Evolutionary conservation across 345 rosid species (phyloP).

Genomic region (Ricinus communis): DNA sequence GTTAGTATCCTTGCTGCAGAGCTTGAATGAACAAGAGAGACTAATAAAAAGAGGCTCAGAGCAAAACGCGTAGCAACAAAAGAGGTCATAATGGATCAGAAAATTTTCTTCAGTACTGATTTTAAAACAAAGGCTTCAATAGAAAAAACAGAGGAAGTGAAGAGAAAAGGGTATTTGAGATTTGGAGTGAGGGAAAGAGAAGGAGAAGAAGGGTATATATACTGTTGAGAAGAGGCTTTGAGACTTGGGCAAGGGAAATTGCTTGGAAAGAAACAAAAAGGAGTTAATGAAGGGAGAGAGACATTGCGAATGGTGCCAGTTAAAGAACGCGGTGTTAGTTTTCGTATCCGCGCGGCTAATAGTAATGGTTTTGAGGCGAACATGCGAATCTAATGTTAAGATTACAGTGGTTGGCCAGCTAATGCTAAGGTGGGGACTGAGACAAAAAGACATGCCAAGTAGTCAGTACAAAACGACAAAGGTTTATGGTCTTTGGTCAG

Average conservation of each 20-base stretch:
- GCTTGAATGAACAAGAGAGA: slow-evolving; percentile 7
- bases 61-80: neutral
- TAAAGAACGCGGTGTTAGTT: neutral
- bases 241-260: too few species aligned
- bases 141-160: too few species aligned
- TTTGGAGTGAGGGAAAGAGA: neutral
- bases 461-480: neutral
- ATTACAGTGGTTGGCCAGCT: slow-evolving; percentile 18
- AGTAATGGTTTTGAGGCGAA: neutral
- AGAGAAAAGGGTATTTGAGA: too few species aligned
- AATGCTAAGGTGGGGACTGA: neutral
- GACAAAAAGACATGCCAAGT: neutral
- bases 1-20: slow-evolving; percentile 15
- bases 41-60: neutral
- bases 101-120: too few species aligned
- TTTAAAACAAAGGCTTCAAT: neutral
- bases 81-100: neutral
- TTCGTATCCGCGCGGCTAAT: too few species aligned
- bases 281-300: neutral
- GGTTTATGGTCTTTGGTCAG: too few species aligned
- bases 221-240: too few species aligned
- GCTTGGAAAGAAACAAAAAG: neutral
- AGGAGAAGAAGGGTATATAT: neutral
- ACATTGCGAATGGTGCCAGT: too few species aligned
- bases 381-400: neutral